phyloP scores from a whole-genome alignment of 2,329 filamentous ascomycete species.

The Colletotrichum acutatum region DNA sequence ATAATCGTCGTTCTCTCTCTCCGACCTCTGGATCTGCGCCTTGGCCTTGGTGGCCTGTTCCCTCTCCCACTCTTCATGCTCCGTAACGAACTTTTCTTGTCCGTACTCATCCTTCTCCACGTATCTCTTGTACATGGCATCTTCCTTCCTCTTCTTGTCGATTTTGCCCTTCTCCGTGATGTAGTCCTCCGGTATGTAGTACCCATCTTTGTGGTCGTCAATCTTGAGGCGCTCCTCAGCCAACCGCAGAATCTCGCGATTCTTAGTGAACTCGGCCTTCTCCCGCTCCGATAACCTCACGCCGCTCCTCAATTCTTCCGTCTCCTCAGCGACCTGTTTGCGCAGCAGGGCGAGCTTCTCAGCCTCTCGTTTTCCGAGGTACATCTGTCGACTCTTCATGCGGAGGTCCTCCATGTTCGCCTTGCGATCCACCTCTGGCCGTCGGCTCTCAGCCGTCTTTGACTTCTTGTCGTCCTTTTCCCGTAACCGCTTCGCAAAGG shows the following conservation, averaged over 20 bases:
- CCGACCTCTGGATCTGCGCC: constrained; percentile 80
- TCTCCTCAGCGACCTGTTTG: constrained; percentile 91
- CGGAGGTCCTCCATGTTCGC: constrained; percentile 84
- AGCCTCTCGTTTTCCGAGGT: constrained; percentile 90
- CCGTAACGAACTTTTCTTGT: constrained; percentile 89
- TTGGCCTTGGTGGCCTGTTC: constrained; percentile 91
- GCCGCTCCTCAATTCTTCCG: constrained; percentile 81
- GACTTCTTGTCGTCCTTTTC: constrained; percentile 77
- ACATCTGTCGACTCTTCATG: constrained; percentile 88
- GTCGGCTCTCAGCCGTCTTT: constrained; percentile 67
- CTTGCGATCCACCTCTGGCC: constrained; percentile 72
- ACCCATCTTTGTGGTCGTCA: constrained; percentile 92
- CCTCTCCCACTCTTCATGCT: constrained; percentile 95
- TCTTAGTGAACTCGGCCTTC: constrained; percentile 88
- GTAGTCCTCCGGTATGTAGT: constrained; percentile 93
- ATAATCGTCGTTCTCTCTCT: constrained; percentile 85
- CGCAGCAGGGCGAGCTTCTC: constrained; percentile 88
- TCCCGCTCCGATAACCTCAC: constrained; percentile 80
- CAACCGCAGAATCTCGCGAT: constrained; percentile 82
- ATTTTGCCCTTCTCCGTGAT: constrained; percentile 94
- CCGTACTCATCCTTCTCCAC: constrained; percentile 89
- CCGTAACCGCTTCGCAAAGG: constrained; percentile 80
- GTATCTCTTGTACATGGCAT: constrained; percentile 90
- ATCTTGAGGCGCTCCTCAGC: constrained; percentile 88
- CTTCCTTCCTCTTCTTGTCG: constrained; percentile 86